Percentiles rank a stretch among this genome's conserved stretches.
Evolutionary conservation across 2,329 filamentous ascomycete species (phyloP).

Genomic region (Colletotrichum sp.): DNA sequence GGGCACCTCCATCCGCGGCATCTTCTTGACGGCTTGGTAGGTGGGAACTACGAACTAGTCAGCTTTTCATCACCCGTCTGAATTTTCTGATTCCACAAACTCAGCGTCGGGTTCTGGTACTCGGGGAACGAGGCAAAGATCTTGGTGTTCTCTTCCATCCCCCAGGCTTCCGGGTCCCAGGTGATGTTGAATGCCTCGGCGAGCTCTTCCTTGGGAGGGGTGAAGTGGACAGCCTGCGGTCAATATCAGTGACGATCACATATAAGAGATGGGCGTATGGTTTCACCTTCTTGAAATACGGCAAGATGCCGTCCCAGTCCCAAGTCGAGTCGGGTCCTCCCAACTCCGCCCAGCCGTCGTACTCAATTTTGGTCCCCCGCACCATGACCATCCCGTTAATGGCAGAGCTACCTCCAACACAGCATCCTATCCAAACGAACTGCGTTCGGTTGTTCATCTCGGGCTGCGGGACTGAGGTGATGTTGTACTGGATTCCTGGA

Average conservation of each 20-base stretch:
- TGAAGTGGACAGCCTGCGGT: conserved; percentile 1
- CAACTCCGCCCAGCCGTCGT: conserved; percentile 47
- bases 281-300: conserved; percentile 46
- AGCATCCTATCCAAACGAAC: conserved; percentile 31
- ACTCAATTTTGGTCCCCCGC: conserved; percentile 38
- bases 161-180: conserved; percentile 23
- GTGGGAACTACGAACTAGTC: background rate
- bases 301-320: conserved; percentile 39
- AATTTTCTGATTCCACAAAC: background rate
- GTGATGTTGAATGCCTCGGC: conserved; percentile 23
- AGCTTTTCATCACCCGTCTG: background rate
- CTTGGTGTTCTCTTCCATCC: conserved; percentile 15
- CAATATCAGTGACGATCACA: background rate
- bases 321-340: conserved; percentile 50
- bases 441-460: conserved; percentile 28
- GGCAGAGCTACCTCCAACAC: conserved; percentile 42
- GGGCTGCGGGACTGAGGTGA: conserved; percentile 31
- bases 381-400: conserved; percentile 44
- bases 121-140: conserved; percentile 18
- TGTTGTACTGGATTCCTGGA: conserved; percentile 25
- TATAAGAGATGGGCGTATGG: background rate
- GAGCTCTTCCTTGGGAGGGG: conserved; percentile 19
- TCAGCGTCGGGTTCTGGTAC: conserved; percentile 12
- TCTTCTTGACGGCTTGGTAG: conserved; percentile 27
- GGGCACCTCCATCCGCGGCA: conserved; percentile 26